Evolutionary conservation across 495 filamentous ascomycete genomes (phyloP).

Genomic region (Hypoxylon fuscum): DNA sequence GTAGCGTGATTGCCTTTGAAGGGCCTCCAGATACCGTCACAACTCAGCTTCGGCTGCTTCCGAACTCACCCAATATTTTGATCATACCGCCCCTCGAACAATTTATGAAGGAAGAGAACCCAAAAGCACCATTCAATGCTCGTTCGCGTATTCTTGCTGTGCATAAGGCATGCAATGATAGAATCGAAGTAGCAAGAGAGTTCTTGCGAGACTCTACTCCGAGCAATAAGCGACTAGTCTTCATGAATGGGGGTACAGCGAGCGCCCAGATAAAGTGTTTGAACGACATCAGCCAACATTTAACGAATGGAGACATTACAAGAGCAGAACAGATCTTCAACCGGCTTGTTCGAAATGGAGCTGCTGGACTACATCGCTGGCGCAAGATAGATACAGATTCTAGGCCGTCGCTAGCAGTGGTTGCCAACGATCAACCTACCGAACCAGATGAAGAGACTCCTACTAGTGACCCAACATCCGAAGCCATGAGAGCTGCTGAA

Average conservation of each 20-base stretch:
- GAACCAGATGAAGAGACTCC: constrained; percentile 14
- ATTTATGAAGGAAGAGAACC: constrained; percentile 42
- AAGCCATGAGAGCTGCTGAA: constrained; percentile 61
- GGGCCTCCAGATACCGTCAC: constrained; percentile 57
- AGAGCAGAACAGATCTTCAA: constrained; percentile 56
- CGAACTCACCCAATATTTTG: constrained; percentile 57
- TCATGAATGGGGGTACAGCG: constrained; percentile 61
- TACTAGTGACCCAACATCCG: constrained; percentile 50
- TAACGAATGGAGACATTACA: constrained; percentile 51
- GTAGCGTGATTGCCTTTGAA: constrained; percentile 62
- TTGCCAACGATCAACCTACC: neutral
- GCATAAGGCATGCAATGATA: constrained; percentile 51
- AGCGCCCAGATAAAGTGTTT: constrained; percentile 57
- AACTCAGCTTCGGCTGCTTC: constrained; percentile 61
- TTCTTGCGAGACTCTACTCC: constrained; percentile 54
- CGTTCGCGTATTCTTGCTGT: constrained; percentile 51
- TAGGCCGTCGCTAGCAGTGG: neutral
- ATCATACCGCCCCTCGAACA: constrained; percentile 54
- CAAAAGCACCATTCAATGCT: constrained; percentile 42
- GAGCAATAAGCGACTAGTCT: constrained; percentile 56
- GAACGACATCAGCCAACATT: constrained; percentile 50
- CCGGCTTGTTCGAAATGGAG: constrained; percentile 53
- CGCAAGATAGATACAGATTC: constrained; percentile 1
- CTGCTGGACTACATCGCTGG: constrained; percentile 44
- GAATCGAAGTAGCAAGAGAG: constrained; percentile 51